Evolutionary conservation across 208 protist species (phyloP).

Genomic region (Wallacemonas sp.): DNA sequence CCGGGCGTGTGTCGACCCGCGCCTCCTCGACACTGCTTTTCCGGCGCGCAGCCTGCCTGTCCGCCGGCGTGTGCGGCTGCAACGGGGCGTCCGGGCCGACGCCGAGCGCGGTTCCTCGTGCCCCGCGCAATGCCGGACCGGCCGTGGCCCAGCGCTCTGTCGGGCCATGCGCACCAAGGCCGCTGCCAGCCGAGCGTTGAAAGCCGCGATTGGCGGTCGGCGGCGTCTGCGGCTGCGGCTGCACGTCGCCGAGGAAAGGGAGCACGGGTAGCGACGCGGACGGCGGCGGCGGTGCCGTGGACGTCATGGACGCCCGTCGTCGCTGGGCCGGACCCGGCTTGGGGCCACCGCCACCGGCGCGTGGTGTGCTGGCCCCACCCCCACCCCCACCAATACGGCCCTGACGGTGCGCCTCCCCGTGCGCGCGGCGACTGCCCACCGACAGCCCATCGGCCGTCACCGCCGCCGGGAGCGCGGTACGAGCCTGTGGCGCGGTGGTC

Average conservation of each 20-base stretch:
- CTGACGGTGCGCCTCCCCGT: no score
- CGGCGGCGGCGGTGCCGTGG: no score
- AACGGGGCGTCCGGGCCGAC: not conserved
- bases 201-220: slow-evolving; percentile 14
- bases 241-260: not conserved
- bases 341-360: not conserved
- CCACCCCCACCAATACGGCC: not conserved
- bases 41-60: not conserved
- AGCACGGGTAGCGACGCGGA: no score
- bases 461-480: not conserved
- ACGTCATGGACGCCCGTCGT: not conserved
- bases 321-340: not conserved
- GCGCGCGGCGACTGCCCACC: no score
- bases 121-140: not conserved
- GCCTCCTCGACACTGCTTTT: no score
- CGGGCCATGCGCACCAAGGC: not conserved
- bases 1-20: not conserved
- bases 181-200: not conserved
- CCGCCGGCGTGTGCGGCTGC: no score
- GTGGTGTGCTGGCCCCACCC: not conserved
- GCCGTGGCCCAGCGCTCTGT: not conserved
- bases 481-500: no score
- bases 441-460: not conserved
- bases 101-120: not conserved
- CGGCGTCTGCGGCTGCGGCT: slow-evolving; percentile 15